Conservation (phyloP, 768 basidiomycete genomes). For the Albatrellus ellisii region DNA sequence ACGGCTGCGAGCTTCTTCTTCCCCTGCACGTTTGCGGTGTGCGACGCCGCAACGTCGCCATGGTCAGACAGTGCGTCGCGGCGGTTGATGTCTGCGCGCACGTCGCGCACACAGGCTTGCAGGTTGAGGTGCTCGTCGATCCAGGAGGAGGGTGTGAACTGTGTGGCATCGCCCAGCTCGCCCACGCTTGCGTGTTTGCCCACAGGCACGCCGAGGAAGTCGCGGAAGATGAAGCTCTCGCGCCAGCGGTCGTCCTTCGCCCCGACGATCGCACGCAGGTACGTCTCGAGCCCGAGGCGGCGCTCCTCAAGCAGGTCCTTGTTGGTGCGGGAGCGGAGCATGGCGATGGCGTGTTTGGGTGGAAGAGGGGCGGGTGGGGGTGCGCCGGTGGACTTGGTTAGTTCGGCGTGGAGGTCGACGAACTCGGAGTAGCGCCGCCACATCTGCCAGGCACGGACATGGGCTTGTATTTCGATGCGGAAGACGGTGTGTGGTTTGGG, state of each 20-base stretch:
- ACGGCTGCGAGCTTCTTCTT: constrained; percentile 75
- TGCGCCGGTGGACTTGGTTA: constrained; percentile 67
- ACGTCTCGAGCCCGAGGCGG: constrained; percentile 61
- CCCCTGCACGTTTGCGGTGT: constrained; percentile 71
- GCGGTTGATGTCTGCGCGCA: constrained; percentile 78
- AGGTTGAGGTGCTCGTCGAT: constrained; percentile 79
- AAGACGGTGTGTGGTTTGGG: constrained; percentile 80
- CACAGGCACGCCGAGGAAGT: constrained; percentile 78
- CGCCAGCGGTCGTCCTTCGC: constrained; percentile 78
- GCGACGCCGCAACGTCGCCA: constrained; percentile 61
- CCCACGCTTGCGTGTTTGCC: constrained; percentile 27
- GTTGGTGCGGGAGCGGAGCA: constrained; percentile 47
- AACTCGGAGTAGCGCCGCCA: constrained; percentile 95
- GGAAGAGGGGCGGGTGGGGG: constrained; percentile 74
- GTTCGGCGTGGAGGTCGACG: constrained; percentile 70
- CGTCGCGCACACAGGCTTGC: constrained; percentile 61
- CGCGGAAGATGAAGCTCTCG: constrained; percentile 61
- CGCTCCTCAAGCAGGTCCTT: constrained; percentile 65
- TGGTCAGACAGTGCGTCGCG: constrained; percentile 74
- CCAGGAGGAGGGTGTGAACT: constrained; percentile 75
- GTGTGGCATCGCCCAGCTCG: constrained; percentile 20
- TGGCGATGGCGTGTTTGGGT: constrained; percentile 67
- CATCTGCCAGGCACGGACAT: constrained; percentile 88
- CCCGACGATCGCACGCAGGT: constrained; percentile 76
- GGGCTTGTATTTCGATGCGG: constrained; percentile 72